These are phyloP conservation scores for Cryphonectria carpinicola DNA, from an alignment of 2,329 filamentous ascomycete genomes.

Conservation along the genomic window DNA sequence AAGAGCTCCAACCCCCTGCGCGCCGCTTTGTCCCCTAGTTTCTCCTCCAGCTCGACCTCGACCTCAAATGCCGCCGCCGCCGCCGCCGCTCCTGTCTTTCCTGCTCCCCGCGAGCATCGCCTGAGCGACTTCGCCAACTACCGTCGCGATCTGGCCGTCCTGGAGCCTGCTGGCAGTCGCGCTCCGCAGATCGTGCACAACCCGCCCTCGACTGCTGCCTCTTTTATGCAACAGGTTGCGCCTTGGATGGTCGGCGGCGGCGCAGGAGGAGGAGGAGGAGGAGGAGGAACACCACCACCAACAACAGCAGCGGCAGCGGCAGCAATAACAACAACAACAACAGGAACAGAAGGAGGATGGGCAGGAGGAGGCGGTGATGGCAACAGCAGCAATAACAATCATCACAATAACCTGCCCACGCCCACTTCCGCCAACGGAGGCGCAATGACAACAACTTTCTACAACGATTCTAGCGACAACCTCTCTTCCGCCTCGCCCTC, in stretches of 20 bases:
- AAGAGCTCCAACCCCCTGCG: slow-evolving; percentile 43
- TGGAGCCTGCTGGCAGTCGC: slow-evolving; percentile 63
- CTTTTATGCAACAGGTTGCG: slow-evolving; percentile 53
- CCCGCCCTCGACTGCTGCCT: slow-evolving; percentile 55
- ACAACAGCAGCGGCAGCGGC: slow-evolving; percentile 34
- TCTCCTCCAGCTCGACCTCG: slow-evolving; percentile 40
- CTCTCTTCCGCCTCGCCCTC: slow-evolving; percentile 53
- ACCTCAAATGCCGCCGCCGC: slow-evolving; percentile 50
- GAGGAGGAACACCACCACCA: slow-evolving; percentile 26
- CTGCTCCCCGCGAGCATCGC: slow-evolving; percentile 53
- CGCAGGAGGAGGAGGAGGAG: slow-evolving; percentile 10
- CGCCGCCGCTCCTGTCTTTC: slow-evolving; percentile 42
- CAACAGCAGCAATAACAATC: slow-evolving; percentile 34
- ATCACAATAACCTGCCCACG: slow-evolving; percentile 34
- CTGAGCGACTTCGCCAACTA: slow-evolving; percentile 69
- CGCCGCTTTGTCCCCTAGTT: slow-evolving; percentile 47
- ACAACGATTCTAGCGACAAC: slow-evolving; percentile 76
- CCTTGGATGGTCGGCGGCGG: slow-evolving; percentile 57
- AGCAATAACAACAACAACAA: slow-evolving; percentile 32
- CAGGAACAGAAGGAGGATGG: background rate
- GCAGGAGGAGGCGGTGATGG: slow-evolving; percentile 34
- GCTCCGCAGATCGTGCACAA: slow-evolving; percentile 55
- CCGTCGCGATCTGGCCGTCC: slow-evolving; percentile 70
- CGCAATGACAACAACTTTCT: slow-evolving; percentile 63
- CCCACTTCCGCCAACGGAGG: slow-evolving; percentile 40